phyloP scores from a whole-genome alignment of 2,329 filamentous ascomycete species.

The Xylaria sp. region DNA sequence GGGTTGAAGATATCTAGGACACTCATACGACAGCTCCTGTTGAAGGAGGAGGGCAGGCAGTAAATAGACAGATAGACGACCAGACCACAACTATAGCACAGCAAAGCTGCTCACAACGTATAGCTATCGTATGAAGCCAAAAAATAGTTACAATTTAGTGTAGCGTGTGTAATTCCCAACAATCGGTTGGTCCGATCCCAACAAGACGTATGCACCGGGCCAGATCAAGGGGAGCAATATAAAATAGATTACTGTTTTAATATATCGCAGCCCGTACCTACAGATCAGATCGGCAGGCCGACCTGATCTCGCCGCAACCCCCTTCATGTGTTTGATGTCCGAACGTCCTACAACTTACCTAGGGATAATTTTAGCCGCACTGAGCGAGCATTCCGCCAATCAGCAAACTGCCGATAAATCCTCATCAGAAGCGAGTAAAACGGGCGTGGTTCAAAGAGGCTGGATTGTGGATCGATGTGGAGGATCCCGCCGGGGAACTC shows the following conservation, averaged over 20 bases:
- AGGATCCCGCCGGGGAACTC: conserved; percentile 33
- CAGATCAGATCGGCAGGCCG: conserved; percentile 32
- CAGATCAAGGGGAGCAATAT: conserved; percentile 31
- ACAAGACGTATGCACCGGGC: conserved; percentile 23
- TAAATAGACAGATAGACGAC: conserved; percentile 21
- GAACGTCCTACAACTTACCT: conserved; percentile 35
- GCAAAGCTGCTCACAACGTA: conserved; percentile 26
- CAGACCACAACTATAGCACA: conserved; percentile 4
- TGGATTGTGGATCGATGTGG: conserved; percentile 36
- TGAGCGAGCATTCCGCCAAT: conserved; percentile 40
- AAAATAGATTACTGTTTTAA: conserved; percentile 42
- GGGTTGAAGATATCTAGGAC: conserved; percentile 32
- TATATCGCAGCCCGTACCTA: conserved; percentile 35
- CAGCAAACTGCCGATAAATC: conserved; percentile 47
- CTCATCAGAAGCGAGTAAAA: conserved; percentile 31
- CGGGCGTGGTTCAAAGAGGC: conserved; percentile 23
- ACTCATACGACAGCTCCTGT: conserved; percentile 40
- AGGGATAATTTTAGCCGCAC: conserved; percentile 41
- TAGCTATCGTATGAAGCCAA: conserved; percentile 37
- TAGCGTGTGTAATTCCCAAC: conserved; percentile 33
- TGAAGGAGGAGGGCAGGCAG: conserved; percentile 40
- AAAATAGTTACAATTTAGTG: conserved; percentile 15
- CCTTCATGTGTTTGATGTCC: conserved; percentile 14
- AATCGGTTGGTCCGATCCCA: conserved; percentile 19
- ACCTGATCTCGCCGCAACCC: conserved; percentile 19